Evolutionary conservation across 768 basidiomycete genomes (phyloP).

Genomic region (Jaapia argillacea): DNA sequence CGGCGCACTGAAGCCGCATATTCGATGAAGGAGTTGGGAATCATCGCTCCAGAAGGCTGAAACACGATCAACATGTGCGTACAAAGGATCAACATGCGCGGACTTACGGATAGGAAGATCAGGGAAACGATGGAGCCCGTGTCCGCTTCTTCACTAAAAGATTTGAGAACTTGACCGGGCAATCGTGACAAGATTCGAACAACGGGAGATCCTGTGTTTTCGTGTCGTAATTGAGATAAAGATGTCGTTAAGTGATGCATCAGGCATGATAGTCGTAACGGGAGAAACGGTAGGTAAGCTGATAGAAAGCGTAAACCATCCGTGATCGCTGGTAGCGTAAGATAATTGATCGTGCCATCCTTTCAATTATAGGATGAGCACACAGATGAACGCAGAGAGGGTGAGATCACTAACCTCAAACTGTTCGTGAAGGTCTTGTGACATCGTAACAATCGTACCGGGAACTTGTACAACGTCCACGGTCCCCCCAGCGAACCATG

Average conservation of each 20-base stretch:
- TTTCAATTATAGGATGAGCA: conserved; percentile 19
- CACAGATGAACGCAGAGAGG: background rate
- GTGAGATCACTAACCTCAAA: conserved; percentile 50
- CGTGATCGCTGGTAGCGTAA: conserved; percentile 67
- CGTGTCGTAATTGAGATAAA: conserved; percentile 51
- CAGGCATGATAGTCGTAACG: conserved; percentile 62
- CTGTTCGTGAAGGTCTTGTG: conserved; percentile 52
- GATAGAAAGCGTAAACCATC: conserved; percentile 71
- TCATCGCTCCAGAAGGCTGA: conserved; percentile 56
- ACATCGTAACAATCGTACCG: conserved; percentile 54
- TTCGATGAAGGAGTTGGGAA: conserved; percentile 68
- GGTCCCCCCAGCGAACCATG: conserved; percentile 82
- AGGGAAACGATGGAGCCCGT: conserved; percentile 54
- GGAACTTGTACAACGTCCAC: conserved; percentile 81
- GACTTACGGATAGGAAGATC: conserved; percentile 52
- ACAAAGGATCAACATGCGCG: background rate
- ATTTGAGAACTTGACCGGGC: conserved; percentile 41
- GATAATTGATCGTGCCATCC: conserved; percentile 84
- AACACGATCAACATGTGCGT: conserved; percentile 3
- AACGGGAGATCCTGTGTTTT: conserved; percentile 46
- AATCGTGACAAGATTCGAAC: conserved; percentile 58
- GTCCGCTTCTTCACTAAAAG: conserved; percentile 57
- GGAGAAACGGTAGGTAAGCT: conserved; percentile 71
- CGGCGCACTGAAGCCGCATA: conserved; percentile 50
- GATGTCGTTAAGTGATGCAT: conserved; percentile 49